phyloP scores from a whole-genome alignment of 2,329 filamentous ascomycete genomes.

The Huntiella abstrusa region DNA sequence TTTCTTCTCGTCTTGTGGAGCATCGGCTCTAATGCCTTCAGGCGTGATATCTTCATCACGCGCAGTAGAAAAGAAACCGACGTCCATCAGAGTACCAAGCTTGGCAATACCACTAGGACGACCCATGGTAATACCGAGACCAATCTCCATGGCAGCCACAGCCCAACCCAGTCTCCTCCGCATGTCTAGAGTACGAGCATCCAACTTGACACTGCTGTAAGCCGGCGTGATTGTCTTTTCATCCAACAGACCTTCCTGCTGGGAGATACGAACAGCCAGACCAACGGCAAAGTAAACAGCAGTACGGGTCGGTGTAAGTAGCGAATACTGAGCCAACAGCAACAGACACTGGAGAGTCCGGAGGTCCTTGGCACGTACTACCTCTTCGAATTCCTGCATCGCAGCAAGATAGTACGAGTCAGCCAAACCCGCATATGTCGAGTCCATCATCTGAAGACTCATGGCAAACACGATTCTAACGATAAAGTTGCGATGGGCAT shows the following conservation, averaged over 20 bases:
- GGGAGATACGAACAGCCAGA: slow-evolving; percentile 68
- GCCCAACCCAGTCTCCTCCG: slow-evolving; percentile 77
- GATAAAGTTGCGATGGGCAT: slow-evolving; percentile 75
- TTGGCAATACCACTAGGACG: slow-evolving; percentile 73
- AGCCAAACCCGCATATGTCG: slow-evolving; percentile 77
- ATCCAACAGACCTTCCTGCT: slow-evolving; percentile 71
- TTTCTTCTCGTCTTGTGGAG: slow-evolving; percentile 58
- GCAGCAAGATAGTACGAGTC: slow-evolving; percentile 91
- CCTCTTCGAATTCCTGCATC: slow-evolving; percentile 63
- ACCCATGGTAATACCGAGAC: slow-evolving; percentile 72
- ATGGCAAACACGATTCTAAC: slow-evolving; percentile 86
- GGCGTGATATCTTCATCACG: slow-evolving; percentile 70
- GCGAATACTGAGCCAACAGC: slow-evolving; percentile 75
- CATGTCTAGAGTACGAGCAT: slow-evolving; percentile 72
- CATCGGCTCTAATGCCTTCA: slow-evolving; percentile 53
- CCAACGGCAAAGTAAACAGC: slow-evolving; percentile 89
- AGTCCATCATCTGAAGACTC: slow-evolving; percentile 78
- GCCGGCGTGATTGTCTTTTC: slow-evolving; percentile 66
- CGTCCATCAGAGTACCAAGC: slow-evolving; percentile 63
- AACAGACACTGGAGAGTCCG: slow-evolving; percentile 79
- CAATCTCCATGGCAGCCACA: slow-evolving; percentile 72
- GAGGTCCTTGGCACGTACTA: slow-evolving; percentile 74
- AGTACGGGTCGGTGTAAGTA: slow-evolving; percentile 78
- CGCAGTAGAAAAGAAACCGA: slow-evolving; percentile 65
- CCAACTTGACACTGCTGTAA: slow-evolving; percentile 37